Evolutionary conservation across 805 yeast genomes (phyloP).

Genomic region (Kodamaea neixiangensis): DNA sequence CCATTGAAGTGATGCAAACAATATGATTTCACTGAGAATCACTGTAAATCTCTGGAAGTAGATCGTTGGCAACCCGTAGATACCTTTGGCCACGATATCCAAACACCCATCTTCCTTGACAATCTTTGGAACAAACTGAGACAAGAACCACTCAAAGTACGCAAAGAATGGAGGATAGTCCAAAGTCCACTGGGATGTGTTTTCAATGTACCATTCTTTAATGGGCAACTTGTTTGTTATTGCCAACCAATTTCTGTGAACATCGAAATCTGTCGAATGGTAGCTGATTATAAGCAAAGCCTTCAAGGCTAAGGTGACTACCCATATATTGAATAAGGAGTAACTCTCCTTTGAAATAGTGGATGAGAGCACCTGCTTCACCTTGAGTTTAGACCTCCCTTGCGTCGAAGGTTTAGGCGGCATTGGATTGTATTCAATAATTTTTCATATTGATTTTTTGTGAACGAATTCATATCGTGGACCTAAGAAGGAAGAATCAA

Average conservation of each 20-base stretch:
- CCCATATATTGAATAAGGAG: conserved; percentile 36
- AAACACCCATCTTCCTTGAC: conserved; percentile 78
- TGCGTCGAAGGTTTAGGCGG: background rate
- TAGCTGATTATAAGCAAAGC: conserved; percentile 56
- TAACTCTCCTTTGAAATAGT: background rate
- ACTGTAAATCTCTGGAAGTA: conserved; percentile 84
- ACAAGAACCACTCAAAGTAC: conserved; percentile 81
- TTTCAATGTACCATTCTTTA: conserved; percentile 78
- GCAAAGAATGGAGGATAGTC: conserved; percentile 99
- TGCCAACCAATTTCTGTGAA: conserved; percentile 96
- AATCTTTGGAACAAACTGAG: conserved; percentile 65
- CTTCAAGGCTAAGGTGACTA: conserved; percentile 36
- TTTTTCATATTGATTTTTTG: background rate
- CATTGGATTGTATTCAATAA: background rate
- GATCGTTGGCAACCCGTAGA: conserved; percentile 76
- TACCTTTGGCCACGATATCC: conserved; percentile 62
- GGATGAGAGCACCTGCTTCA: background rate
- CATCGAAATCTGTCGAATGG: conserved; percentile 95
- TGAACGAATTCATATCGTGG: background rate
- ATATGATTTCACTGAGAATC: conserved; percentile 68
- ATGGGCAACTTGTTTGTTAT: conserved; percentile 78
- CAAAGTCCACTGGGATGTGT: conserved; percentile 84
- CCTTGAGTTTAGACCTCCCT: conserved; percentile 1
- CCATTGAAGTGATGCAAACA: conserved; percentile 72
- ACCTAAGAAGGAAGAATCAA: too few relatives aligned